Base-by-base conservation (phyloP, 148 eudicot genomes). In the Fagopyrum homotropicum region DNA sequence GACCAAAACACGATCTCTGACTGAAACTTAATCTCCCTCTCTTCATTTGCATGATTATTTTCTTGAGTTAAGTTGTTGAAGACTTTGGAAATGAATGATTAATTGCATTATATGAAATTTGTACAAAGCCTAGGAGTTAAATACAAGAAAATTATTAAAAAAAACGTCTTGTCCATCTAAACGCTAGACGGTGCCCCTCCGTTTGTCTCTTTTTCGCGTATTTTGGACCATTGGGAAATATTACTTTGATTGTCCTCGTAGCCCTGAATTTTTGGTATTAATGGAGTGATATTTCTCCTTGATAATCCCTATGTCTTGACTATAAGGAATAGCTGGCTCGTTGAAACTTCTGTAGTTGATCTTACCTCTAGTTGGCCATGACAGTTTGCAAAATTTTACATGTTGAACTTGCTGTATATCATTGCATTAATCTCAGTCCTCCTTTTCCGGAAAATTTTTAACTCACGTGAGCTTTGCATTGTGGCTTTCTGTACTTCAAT, bases 401-500 rank as follows among this genome's bases (percentile, higher is more conserved):
- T 60, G 40, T 29, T 56, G 19, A 19, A 29, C 45, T 10, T 63
- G 69, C 19, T 66, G 7, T 45, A 66, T 66, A 66, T 66, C 47
- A 63, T 43, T 66, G 19, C 15, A 66, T 66, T 40, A 35, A 43
- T 66, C 12, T 66, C 46, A 40, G 46, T 9, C 12, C 71, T 40
- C 47, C 46, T 14, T 66, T 35, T 40, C 12, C 69, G 40, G 71
- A 12, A 35, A 16, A 66, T 66, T 22, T 22, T 60, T 26, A 60
- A 60, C 29, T 60, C 26, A n/a, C 59, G 4, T 55, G 7, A 15
- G 52, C 15, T 56, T 56, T 56, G 61, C 30, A 17, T 17, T 17
- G 69, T 63, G 46, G 35, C 40, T 35, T 66, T 46, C 71, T 66
- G 46, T 66, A 46, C 71, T 66, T 66, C 19, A 12, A 26, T 26